Percentiles rank a stretch among this genome's conserved stretches.
These are phyloP conservation scores for Sarocladium kiliense DNA, from an alignment of 2,329 filamentous ascomycete species.

Conservation along the genomic window DNA sequence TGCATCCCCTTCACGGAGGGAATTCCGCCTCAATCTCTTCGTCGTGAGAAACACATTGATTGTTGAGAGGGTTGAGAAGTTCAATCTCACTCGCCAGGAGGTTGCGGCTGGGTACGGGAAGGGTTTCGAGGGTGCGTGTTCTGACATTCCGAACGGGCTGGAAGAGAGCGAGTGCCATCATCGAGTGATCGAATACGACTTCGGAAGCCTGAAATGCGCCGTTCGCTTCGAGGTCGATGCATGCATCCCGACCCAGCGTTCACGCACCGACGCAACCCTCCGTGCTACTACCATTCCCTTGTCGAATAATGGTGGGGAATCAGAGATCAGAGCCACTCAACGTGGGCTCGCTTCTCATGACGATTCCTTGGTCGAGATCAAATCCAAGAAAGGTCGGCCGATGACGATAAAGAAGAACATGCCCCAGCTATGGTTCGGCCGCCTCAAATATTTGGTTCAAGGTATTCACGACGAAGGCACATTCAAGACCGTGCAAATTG, in stretches of 20 bases:
- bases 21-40: slow-evolving; percentile 17
- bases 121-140: slow-evolving; percentile 14
- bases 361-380: neutral
- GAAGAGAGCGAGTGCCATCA: slow-evolving; percentile 11
- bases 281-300: no score
- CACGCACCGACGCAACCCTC: no score
- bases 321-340: neutral
- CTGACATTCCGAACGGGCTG: slow-evolving; percentile 8
- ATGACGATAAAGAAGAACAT: neutral
- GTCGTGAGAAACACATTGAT: slow-evolving; percentile 13
- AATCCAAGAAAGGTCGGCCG: neutral
- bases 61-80: slow-evolving; percentile 13
- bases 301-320: no score
- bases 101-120: slow-evolving; percentile 8
- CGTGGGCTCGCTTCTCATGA: neutral
- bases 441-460: neutral
- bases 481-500: neutral
- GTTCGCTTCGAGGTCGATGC: slow-evolving; percentile 17
- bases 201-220: slow-evolving; percentile 15
- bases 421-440: slow-evolving; percentile 7
- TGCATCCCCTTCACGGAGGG: neutral
- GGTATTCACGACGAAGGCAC: neutral
- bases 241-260: neutral
- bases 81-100: neutral
- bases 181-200: slow-evolving; percentile 15